Base-by-base conservation (phyloP, 352 stramenopile species). In the Thalassiosira livingstoniorum region DNA sequence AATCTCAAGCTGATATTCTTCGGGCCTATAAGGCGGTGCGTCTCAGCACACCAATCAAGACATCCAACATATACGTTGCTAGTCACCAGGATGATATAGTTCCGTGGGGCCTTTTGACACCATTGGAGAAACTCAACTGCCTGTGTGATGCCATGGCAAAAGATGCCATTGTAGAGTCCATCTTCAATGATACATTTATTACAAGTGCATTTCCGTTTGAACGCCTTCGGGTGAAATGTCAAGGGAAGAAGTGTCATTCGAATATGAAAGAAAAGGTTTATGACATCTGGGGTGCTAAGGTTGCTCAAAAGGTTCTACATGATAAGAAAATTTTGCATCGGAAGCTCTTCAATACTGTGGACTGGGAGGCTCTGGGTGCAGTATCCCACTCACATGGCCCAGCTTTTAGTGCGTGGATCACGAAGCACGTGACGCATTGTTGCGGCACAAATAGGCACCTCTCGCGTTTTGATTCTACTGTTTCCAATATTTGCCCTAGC, bases 1-100 rank as follows among this genome's bases (percentile, higher is more conserved):
- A 86, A 29, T 1, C 27, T 21, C 79, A 82, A 31, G 58, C 65
- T n/a, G 79, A 86, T 71, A 15, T 86, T 18, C 69, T 86, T 15
- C 43, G 47, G n/a, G 58, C 32, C 47, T 42, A 79, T 15, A 77
- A 80, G 31, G 21, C 35, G 27, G 35, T 60, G 0, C 21, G 78
- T 10, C 4, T 21, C 0, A 2, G 21, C 0, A 27, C 60, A 29
- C 43, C 25, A 0, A 39, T 80, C n/a, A 1, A 60, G 0, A 23
- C 54, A 10, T 11, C 31, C 1, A 80, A 64, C 31, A 11, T 72
- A 61, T 70, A 79, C 27, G 79, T 86, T 0, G 37, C 63, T 5
- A 42, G 42, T 18, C 80, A 87, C 58, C 37, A 53, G n/a, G 72
- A 80, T 42, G 51, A 87, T 0, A 58, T 58, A 1, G 71, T 29